phyloP scores from a whole-genome alignment of 768 basidiomycete genomes.

The Leccinellum rugosiceps region DNA sequence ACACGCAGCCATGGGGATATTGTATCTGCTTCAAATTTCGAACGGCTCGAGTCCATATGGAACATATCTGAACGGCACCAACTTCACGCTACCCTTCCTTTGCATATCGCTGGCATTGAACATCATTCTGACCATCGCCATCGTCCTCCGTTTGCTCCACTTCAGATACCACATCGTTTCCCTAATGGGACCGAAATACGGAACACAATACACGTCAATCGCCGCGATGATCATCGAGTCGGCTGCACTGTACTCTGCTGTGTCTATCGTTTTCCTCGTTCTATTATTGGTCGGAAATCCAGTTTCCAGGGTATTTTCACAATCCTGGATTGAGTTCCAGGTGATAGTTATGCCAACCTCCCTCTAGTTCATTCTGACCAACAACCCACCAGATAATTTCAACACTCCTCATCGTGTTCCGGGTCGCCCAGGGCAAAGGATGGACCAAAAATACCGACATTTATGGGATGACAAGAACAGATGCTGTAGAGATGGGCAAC shows the following conservation, averaged over 20 bases:
- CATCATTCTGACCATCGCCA: not conserved
- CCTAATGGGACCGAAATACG: not conserved
- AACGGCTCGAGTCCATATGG: not conserved
- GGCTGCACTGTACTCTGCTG: not conserved
- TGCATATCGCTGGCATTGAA: not conserved
- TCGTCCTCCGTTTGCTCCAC: not conserved
- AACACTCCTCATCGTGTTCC: not conserved
- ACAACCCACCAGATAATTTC: not conserved
- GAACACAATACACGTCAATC: not conserved
- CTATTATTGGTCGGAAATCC: not conserved
- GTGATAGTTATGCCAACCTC: not conserved
- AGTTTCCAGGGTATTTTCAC: not conserved
- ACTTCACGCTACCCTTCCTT: not conserved
- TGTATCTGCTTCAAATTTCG: not conserved
- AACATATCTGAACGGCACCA: not conserved
- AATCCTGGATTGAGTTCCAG: not conserved
- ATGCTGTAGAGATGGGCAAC: not conserved
- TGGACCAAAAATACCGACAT: not conserved
- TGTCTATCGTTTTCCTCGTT: not conserved
- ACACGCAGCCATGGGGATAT: not conserved
- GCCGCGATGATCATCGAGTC: not conserved
- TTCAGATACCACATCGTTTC: not conserved
- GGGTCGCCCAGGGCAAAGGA: not conserved
- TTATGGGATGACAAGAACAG: not conserved
- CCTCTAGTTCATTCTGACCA: not conserved